Percentiles rank a stretch among this genome's conserved stretches.
These are phyloP conservation scores for Corylus americana DNA, from an alignment of 306 rosid genomes.

Conservation along the genomic window DNA sequence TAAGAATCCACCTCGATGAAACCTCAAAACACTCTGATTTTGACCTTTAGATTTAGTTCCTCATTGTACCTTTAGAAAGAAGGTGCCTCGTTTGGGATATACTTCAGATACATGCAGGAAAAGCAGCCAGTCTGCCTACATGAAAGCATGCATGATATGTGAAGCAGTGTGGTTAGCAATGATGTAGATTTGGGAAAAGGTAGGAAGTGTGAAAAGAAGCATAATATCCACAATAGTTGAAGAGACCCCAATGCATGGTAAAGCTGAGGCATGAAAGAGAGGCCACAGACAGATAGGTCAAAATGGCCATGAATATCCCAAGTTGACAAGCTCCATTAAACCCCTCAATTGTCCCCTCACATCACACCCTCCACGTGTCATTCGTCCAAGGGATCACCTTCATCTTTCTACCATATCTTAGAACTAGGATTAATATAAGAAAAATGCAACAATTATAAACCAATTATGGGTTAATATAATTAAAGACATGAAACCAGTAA, in stretches of 20 bases:
- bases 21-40: neutral
- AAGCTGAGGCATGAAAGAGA: constrained; percentile 53
- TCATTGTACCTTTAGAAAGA: neutral
- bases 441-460: neutral
- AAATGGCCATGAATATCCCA: constrained; percentile 46
- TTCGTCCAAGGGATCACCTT: neutral
- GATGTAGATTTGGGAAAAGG: constrained; percentile 42
- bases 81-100: neutral
- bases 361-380: neutral
- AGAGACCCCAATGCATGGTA: constrained; percentile 44
- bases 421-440: neutral
- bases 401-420: neutral
- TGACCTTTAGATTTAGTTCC: neutral
- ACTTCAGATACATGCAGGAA: no score
- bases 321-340: constrained; percentile 60
- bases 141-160: neutral
- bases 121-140: neutral
- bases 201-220: constrained; percentile 35
- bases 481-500: neutral
- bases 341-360: neutral
- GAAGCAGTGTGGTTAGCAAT: constrained; percentile 41
- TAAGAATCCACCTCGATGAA: neutral
- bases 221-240: constrained; percentile 26
- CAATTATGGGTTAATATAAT: neutral
- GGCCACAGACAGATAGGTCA: constrained; percentile 36